Evolutionary conservation across 192 early-diverging fungal genomes (phyloP).

Genomic region (Linnemannia hyalina): DNA sequence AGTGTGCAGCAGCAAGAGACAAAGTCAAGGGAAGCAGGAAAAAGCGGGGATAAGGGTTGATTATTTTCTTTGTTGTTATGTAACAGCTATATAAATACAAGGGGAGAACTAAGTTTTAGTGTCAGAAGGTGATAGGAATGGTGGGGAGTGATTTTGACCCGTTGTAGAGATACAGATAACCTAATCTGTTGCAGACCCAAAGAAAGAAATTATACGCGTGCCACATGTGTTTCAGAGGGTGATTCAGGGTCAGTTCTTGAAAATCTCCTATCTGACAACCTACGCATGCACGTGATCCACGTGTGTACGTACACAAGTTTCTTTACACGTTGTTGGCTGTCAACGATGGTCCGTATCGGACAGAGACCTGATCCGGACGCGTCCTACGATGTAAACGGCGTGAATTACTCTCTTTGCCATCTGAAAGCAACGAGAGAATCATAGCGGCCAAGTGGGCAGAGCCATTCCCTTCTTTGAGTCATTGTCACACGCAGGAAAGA

Average conservation of each 20-base stretch:
- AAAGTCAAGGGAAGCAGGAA: neutral
- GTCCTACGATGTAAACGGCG: neutral
- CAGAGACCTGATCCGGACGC: neutral
- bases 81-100: conserved; percentile 7
- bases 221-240: neutral
- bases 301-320: conserved; percentile 1
- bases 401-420: neutral
- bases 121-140: neutral
- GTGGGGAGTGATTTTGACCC: neutral
- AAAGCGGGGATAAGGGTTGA: neutral
- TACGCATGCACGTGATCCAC: neutral
- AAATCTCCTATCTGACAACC: neutral
- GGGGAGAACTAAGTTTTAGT: neutral
- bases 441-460: neutral
- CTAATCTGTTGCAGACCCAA: neutral
- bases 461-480: neutral
- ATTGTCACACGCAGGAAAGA: neutral
- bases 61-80: neutral
- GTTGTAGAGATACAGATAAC: neutral
- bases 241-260: neutral
- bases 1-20: neutral
- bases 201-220: neutral
- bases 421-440: neutral
- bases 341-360: neutral
- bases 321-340: conserved; percentile 17